Evolutionary conservation across 192 early-diverging fungal genomes (phyloP).

Genomic region (Globomyces pollinis-pini): DNA sequence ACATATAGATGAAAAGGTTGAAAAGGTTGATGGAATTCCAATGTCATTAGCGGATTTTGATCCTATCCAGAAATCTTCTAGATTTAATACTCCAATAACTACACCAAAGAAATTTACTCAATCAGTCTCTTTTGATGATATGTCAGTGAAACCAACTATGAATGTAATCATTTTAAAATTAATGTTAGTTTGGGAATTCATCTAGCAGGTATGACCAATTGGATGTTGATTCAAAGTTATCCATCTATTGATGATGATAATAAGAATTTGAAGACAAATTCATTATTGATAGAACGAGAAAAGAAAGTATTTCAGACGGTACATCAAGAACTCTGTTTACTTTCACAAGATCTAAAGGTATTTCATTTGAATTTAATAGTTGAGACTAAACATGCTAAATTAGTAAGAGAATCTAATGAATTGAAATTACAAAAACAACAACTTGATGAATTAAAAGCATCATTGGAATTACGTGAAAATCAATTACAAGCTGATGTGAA

Average conservation of each 20-base stretch:
- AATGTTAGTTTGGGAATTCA: background rate
- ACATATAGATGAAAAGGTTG: too few relatives aligned
- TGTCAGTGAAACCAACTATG: background rate
- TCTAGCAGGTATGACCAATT: background rate
- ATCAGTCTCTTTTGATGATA: background rate
- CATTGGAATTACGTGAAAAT: background rate
- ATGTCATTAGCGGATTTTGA: constrained; percentile 1
- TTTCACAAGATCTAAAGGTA: constrained; percentile 10
- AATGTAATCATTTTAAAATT: background rate
- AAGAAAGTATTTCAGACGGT: constrained; percentile 7
- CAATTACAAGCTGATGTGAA: background rate
- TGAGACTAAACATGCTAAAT: constrained; percentile 4
- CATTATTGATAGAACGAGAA: too few relatives aligned
- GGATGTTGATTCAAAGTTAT: background rate
- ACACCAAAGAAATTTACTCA: background rate
- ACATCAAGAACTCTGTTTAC: constrained; percentile 6
- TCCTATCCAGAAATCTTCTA: background rate
- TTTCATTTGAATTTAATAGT: background rate
- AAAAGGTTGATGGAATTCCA: background rate
- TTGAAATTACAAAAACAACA: background rate
- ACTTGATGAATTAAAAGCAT: background rate
- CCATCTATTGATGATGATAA: too few relatives aligned
- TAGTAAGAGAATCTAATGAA: constrained; percentile 3
- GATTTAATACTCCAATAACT: background rate
- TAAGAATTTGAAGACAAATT: background rate